These are phyloP conservation scores for Lipomyces japonicus DNA, from an alignment of 805 yeast species.

Conservation along the genomic window DNA sequence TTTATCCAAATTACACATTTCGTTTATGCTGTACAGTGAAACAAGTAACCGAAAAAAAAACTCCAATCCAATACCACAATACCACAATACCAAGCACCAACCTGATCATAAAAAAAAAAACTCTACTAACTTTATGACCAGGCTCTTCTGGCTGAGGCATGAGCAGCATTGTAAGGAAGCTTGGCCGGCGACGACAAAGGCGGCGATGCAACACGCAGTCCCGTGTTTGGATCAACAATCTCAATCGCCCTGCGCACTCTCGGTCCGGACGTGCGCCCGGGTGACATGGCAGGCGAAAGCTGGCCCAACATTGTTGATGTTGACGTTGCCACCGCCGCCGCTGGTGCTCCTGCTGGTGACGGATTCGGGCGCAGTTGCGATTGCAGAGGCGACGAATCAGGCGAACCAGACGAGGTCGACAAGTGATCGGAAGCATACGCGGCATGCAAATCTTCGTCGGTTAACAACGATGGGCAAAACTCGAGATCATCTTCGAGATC, in stretches of 20 bases:
- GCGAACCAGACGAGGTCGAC: constrained; percentile 28
- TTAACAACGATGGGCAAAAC: constrained; percentile 52
- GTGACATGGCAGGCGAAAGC: constrained; percentile 22
- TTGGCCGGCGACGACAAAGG: constrained; percentile 30
- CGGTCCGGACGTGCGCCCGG: constrained; percentile 13
- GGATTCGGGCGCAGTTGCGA: constrained; percentile 17
- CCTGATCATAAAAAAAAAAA: too few relatives aligned
- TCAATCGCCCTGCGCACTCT: constrained; percentile 38
- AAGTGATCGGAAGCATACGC: constrained; percentile 24
- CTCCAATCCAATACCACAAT: neutral
- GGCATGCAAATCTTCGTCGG: constrained; percentile 28
- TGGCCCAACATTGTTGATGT: constrained; percentile 13
- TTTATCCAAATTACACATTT: neutral
- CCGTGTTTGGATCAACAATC: constrained; percentile 55
- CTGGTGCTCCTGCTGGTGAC: constrained; percentile 3
- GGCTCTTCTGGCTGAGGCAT: constrained; percentile 14
- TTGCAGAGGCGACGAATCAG: constrained; percentile 29
- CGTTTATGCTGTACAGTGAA: neutral
- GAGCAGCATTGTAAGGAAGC: constrained; percentile 7
- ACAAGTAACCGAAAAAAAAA: neutral
- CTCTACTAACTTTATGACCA: too few relatives aligned
- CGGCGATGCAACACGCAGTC: constrained; percentile 47
- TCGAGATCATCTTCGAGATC: constrained; percentile 69
- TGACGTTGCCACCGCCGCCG: constrained; percentile 1
- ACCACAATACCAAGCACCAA: neutral